Percentiles rank a stretch among this genome's conserved stretches.
Evolutionary conservation across 345 rosid genomes (phyloP).

Genomic region (Clarkia xantiana): DNA sequence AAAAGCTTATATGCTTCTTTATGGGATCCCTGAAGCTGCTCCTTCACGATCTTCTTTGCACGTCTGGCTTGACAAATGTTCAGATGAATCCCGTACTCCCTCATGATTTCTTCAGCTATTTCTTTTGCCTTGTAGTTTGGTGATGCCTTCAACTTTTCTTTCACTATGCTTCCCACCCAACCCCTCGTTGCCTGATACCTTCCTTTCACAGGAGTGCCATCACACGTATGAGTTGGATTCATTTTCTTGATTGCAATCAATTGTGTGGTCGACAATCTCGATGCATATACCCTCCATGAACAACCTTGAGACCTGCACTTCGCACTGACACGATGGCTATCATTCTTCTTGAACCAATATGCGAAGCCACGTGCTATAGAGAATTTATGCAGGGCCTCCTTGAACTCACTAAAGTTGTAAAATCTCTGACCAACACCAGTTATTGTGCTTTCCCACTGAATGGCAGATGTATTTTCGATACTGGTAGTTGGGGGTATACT

Average conservation of each 20-base stretch:
- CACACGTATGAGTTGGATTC: conserved; percentile 74
- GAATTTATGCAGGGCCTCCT: conserved; percentile 81
- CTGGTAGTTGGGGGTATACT: neutral
- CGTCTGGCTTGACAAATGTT: conserved; percentile 94
- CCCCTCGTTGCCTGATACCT: conserved; percentile 81
- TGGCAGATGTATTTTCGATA: conserved; percentile 17
- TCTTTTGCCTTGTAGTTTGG: conserved; percentile 89
- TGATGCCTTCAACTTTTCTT: conserved; percentile 66
- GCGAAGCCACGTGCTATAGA: conserved; percentile 85
- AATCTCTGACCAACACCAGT: conserved; percentile 89
- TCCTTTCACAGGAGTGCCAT: conserved; percentile 61
- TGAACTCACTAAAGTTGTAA: conserved; percentile 61
- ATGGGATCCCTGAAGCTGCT: conserved; percentile 91
- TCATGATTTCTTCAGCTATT: conserved; percentile 72
- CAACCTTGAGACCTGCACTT: conserved; percentile 84
- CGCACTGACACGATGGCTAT: conserved; percentile 75
- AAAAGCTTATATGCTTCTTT: conserved; percentile 75
- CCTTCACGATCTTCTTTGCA: conserved; percentile 80
- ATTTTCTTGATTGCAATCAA: conserved; percentile 74
- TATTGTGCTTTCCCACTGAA: conserved; percentile 75
- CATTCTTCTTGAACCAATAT: conserved; percentile 81
- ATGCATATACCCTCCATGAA: conserved; percentile 85
- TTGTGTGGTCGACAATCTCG: conserved; percentile 75
- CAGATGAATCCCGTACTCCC: conserved; percentile 82
- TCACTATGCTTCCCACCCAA: conserved; percentile 88